Evolutionary conservation across 2,329 filamentous ascomycete species (phyloP).

Genomic region (Paraphoma sp.): DNA sequence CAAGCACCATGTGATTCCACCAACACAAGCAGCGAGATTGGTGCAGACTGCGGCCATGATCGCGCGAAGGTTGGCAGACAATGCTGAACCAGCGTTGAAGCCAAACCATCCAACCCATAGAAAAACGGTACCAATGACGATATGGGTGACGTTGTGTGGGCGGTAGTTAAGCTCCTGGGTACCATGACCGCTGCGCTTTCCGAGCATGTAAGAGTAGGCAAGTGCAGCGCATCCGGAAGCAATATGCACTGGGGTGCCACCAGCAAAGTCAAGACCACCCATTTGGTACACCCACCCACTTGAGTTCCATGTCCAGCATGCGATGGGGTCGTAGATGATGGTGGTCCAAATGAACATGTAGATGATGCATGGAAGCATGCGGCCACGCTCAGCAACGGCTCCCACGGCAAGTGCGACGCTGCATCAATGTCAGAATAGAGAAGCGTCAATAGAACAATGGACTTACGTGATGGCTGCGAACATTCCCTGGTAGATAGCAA

Average conservation of each 20-base stretch:
- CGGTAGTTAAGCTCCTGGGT: slow-evolving; percentile 90
- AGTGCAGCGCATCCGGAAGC: slow-evolving; percentile 82
- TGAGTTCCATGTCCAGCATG: slow-evolving; percentile 94
- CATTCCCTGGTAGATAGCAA: slow-evolving; percentile 87
- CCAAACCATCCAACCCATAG: slow-evolving; percentile 97
- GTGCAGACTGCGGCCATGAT: slow-evolving; percentile 88
- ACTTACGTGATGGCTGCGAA: slow-evolving; percentile 86
- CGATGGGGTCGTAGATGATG: slow-evolving; percentile 88
- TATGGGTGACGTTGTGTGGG: slow-evolving; percentile 90
- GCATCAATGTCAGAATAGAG: slow-evolving; percentile 10
- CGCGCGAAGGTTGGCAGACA: slow-evolving; percentile 81
- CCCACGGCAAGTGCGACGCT: slow-evolving; percentile 84
- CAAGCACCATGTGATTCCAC: slow-evolving; percentile 87
- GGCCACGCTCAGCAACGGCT: slow-evolving; percentile 83
- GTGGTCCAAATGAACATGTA: slow-evolving; percentile 96
- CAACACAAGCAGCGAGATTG: slow-evolving; percentile 82
- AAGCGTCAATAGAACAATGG: neutral
- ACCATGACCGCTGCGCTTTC: slow-evolving; percentile 82
- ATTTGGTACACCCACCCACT: slow-evolving; percentile 79
- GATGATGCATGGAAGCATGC: slow-evolving; percentile 85
- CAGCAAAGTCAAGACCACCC: slow-evolving; percentile 86
- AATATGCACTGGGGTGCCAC: slow-evolving; percentile 90
- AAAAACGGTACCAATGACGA: slow-evolving; percentile 91
- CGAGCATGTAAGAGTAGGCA: slow-evolving; percentile 90
- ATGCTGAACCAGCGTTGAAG: slow-evolving; percentile 87